Percentiles rank a stretch among this genome's conserved stretches.
Conservation (phyloP, 495 filamentous ascomycete genomes). For the Penicillium tannophilum region DNA sequence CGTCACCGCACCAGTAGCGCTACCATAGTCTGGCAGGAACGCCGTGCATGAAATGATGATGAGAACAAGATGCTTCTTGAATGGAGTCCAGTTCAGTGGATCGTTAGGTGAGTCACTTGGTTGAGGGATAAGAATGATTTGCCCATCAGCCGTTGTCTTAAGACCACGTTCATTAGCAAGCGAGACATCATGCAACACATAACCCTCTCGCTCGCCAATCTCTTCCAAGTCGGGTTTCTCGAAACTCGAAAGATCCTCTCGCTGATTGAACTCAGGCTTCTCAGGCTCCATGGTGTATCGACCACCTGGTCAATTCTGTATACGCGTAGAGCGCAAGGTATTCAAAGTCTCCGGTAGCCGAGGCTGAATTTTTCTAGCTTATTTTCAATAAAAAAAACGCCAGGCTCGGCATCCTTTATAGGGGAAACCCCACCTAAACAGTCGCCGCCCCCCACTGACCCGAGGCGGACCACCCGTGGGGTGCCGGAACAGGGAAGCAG, state of each 20-base stretch:
- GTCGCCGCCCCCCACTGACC: neutral
- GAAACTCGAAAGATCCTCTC: neutral
- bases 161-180: constrained; percentile 18
- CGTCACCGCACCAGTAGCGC: constrained; percentile 55
- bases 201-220: constrained; percentile 28
- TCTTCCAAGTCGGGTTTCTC: constrained; percentile 20
- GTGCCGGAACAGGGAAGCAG: too few relatives aligned
- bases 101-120: constrained; percentile 58
- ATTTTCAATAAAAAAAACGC: too few relatives aligned
- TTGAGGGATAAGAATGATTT: constrained; percentile 61
- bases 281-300: constrained; percentile 32
- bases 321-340: too few relatives aligned
- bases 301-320: too few relatives aligned
- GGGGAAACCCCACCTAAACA: neutral
- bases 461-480: too few relatives aligned
- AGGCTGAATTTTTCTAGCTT: too few relatives aligned
- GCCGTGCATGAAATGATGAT: constrained; percentile 54
- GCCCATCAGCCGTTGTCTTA: constrained; percentile 27
- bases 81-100: constrained; percentile 59
- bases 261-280: neutral
- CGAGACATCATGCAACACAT: constrained; percentile 24
- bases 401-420: neutral
- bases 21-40: constrained; percentile 61
- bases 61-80: constrained; percentile 57
- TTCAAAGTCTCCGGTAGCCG: too few relatives aligned